phyloP scores from a whole-genome alignment of 176 grass and related monocot species.

The Cenchrus fungigraminus region DNA sequence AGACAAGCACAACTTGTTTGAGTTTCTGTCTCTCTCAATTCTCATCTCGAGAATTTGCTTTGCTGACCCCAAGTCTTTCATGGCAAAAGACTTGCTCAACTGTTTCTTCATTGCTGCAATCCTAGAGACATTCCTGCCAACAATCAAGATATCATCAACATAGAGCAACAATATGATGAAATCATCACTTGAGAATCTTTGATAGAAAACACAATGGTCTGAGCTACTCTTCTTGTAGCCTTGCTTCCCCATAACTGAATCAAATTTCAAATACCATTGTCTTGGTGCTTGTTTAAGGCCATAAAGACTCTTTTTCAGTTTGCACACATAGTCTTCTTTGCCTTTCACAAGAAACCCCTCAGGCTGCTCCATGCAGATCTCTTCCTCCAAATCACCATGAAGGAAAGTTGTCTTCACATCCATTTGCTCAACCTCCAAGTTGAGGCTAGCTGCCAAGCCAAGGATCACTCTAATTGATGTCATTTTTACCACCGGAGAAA shows the following conservation, averaged over 20 bases:
- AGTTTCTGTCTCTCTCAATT: neutral
- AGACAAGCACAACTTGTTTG: no score
- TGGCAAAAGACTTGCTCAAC: neutral
- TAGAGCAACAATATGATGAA: constrained; percentile 33
- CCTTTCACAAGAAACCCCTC: constrained; percentile 1
- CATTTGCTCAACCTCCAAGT: no score
- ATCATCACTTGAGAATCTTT: constrained; percentile 9
- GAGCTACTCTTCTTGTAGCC: neutral
- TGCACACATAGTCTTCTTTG: constrained; percentile 6
- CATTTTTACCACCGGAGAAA: no score
- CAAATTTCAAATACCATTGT: constrained; percentile 9
- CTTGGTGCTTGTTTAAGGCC: constrained; percentile 13
- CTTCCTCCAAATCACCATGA: constrained; percentile 8
- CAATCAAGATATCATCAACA: constrained; percentile 22
- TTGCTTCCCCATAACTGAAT: neutral
- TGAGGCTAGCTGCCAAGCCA: no score
- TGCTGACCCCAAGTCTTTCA: constrained; percentile 7
- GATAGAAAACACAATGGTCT: neutral
- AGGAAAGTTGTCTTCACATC: no score
- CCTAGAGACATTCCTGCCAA: neutral
- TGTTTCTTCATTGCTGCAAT: neutral
- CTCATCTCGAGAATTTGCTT: constrained; percentile 4
- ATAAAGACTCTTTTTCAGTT: constrained; percentile 24
- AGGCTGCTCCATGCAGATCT: constrained; percentile 24
- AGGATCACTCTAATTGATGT: no score